Percentiles rank a stretch among this genome's conserved stretches.
Evolutionary conservation across 768 basidiomycete species (phyloP).

Genomic region (Lentinula detonsa): DNA sequence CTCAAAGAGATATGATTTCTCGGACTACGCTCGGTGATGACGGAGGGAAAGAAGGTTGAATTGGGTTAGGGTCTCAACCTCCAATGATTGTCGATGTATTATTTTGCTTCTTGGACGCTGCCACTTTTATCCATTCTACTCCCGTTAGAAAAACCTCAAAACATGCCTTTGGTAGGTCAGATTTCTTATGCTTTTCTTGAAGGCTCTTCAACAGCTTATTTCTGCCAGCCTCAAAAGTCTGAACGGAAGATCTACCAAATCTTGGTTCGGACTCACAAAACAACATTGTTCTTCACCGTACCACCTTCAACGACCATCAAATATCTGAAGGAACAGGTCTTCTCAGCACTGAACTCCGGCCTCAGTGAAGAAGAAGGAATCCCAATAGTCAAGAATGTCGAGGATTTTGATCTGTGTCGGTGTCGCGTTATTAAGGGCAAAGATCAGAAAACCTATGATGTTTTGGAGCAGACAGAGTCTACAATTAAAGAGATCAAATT

Average conservation of each 20-base stretch:
- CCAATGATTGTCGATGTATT: conserved; percentile 8
- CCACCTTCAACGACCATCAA: conserved; percentile 48
- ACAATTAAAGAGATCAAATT: conserved; percentile 44
- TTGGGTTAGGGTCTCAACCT: not conserved
- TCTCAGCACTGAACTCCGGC: conserved; percentile 52
- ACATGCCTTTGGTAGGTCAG: not conserved
- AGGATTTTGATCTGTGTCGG: conserved; percentile 64
- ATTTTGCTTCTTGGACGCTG: not conserved
- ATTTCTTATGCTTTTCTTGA: not conserved
- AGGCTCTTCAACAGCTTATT: not conserved
- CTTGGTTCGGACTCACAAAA: conserved; percentile 67
- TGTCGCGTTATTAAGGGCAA: conserved; percentile 48
- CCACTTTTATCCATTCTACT: not conserved
- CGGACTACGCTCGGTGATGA: not conserved
- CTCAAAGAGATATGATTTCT: too few species aligned
- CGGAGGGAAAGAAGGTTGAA: not conserved
- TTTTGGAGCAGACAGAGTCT: conserved; percentile 29
- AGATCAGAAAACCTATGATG: conserved; percentile 48
- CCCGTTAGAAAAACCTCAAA: too few species aligned
- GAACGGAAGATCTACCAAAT: conserved; percentile 63
- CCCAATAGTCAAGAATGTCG: conserved; percentile 24
- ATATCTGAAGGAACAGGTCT: conserved; percentile 55
- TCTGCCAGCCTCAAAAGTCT: conserved; percentile 19
- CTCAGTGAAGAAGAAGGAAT: conserved; percentile 30
- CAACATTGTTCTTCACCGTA: conserved; percentile 56